phyloP scores from a whole-genome alignment of 2,329 filamentous ascomycete genomes.

The Diplocarpon rosae region DNA sequence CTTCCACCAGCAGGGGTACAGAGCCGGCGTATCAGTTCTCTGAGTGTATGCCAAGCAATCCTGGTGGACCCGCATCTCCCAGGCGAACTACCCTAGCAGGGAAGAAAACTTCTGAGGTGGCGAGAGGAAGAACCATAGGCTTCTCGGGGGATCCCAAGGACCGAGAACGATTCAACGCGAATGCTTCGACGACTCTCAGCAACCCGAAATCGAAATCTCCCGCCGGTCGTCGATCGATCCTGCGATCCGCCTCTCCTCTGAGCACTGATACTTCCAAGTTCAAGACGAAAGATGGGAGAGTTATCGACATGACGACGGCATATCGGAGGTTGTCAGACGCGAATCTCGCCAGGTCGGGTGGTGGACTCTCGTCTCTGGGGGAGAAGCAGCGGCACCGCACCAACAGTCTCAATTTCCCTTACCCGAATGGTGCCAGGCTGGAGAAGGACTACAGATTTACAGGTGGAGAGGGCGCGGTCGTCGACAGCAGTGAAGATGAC shows the following conservation, averaged over 20 bases:
- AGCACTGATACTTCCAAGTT: slow-evolving; percentile 23
- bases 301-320: slow-evolving; percentile 57
- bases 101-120: slow-evolving; percentile 37
- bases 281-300: slow-evolving; percentile 47
- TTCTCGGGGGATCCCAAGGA: slow-evolving; percentile 24
- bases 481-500: slow-evolving; percentile 28
- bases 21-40: slow-evolving; percentile 50
- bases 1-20: slow-evolving; percentile 29
- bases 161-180: slow-evolving; percentile 19
- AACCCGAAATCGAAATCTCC: slow-evolving; percentile 24
- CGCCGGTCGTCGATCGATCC: slow-evolving; percentile 21
- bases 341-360: slow-evolving; percentile 51
- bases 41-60: slow-evolving; percentile 42
- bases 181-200: slow-evolving; percentile 14
- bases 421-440: slow-evolving; percentile 14
- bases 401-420: slow-evolving; percentile 14
- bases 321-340: slow-evolving; percentile 64
- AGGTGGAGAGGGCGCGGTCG: slow-evolving; percentile 21
- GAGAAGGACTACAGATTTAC: slow-evolving; percentile 23
- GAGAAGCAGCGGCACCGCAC: slow-evolving; percentile 17
- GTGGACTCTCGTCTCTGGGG: slow-evolving; percentile 42
- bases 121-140: slow-evolving; percentile 42
- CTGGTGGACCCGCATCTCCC: slow-evolving; percentile 32
- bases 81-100: slow-evolving; percentile 40
- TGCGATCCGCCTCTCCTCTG: slow-evolving; percentile 26